Evolutionary conservation across 805 yeast species (phyloP).

Genomic region (Candida silvatica): DNA sequence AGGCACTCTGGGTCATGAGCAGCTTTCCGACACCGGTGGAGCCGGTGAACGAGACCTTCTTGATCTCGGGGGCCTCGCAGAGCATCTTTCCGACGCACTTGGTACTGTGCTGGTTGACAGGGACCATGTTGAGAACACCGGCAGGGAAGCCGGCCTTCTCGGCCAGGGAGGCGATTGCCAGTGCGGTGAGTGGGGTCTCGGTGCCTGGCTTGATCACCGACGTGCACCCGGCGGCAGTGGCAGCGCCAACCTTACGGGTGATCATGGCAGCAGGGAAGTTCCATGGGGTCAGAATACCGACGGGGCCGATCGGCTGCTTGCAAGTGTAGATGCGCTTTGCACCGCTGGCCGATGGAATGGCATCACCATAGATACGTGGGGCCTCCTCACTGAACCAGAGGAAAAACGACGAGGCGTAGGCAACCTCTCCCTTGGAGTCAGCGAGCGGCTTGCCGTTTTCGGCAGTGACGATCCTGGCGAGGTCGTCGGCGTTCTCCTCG

Average conservation of each 20-base stretch:
- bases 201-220: slow-evolving; percentile 70
- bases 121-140: slow-evolving; percentile 60
- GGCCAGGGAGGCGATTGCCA: slow-evolving; percentile 54
- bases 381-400: slow-evolving; percentile 90
- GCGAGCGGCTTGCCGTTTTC: slow-evolving; percentile 72
- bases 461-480: slow-evolving; percentile 52
- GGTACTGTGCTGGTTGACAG: slow-evolving; percentile 33
- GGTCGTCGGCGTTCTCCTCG: slow-evolving; percentile 51
- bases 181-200: slow-evolving; percentile 67
- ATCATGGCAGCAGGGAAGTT: slow-evolving; percentile 79
- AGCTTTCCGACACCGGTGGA: slow-evolving; percentile 67
- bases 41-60: slow-evolving; percentile 72
- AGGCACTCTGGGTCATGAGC: slow-evolving; percentile 51
- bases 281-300: slow-evolving; percentile 79
- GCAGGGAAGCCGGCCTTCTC: slow-evolving; percentile 63
- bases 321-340: slow-evolving; percentile 44
- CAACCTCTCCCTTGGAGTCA: slow-evolving; percentile 67
- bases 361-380: slow-evolving; percentile 60
- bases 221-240: slow-evolving; percentile 74
- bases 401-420: slow-evolving; percentile 65
- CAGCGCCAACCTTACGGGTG: slow-evolving; percentile 67
- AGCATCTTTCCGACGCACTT: slow-evolving; percentile 46
- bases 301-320: slow-evolving; percentile 75
- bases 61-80: slow-evolving; percentile 46
- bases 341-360: slow-evolving; percentile 45